Conservation (phyloP, 345 rosid genomes). For the Sisymbrium irio region DNA sequence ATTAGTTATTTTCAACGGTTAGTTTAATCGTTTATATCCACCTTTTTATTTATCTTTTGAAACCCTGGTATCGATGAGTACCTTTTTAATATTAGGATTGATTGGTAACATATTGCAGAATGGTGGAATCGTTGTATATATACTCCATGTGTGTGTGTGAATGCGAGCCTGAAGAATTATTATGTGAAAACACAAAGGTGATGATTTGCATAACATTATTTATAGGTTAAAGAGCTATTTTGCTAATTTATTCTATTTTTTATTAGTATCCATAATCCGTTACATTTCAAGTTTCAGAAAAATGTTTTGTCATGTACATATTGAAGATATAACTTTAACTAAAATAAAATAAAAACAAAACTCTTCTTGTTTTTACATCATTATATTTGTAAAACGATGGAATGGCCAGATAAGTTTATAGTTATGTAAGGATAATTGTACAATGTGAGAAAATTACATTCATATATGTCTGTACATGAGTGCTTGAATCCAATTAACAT, state of each 20-base stretch:
- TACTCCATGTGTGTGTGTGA: no score
- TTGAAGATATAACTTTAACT: background rate
- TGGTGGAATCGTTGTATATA: background rate
- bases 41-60: background rate
- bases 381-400: background rate
- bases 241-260: background rate
- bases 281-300: background rate
- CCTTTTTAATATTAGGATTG: background rate
- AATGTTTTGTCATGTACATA: background rate
- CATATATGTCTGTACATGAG: background rate
- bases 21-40: background rate
- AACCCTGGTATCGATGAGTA: background rate
- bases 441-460: background rate
- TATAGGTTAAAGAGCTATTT: background rate
- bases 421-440: background rate
- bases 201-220: background rate
- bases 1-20: background rate
- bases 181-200: background rate
- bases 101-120: background rate
- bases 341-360: no score
- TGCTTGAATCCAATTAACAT: background rate
- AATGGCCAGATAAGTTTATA: background rate
- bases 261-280: background rate
- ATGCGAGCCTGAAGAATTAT: background rate
- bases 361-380: background rate